Evolutionary conservation across 2,329 filamentous ascomycete genomes (phyloP), one percentile per base, ranked within the genome.

Genomic region (Alternaria arbusti): DNA sequence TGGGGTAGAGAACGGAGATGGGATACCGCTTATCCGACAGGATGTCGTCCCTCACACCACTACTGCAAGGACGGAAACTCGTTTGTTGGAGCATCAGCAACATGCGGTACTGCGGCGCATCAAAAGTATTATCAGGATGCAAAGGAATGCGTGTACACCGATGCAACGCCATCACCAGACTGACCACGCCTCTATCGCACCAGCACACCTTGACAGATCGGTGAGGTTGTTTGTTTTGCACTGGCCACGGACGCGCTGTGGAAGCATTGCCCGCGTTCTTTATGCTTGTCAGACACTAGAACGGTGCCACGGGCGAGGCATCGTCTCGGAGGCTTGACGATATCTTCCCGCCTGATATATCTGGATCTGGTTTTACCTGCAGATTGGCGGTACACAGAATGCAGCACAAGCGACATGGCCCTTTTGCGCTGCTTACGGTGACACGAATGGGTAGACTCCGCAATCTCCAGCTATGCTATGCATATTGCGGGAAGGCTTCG

Each of bases 21-120:
- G 63, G 66, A 59, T 61, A 67, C 64, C 66, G 47, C 67, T 65
- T 64, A 65, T 67, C 70, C 67, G 65, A 65, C 60, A 56, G 51
- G 20, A 55, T 62, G 58, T 66, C 46, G 64, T 67, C 54, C 65
- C 61, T 66, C 66, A 61, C 28, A 56, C 49, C 50, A 54, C 70
- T 68, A 63, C 68, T 74, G 73, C 73, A 71, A 66, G 63, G 61
- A 66, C 68, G 65, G 68, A 69, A 40, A 64, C 68, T 69, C 65
- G 64, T 70, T 70, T 66, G 70, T 36, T 52, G 49, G 36, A 64
- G 59, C 63, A 57, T 57, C 49, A 62, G 59, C 36, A 64, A 23
- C 7, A 67, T 75, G 69, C 67, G 62, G 58, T 64, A 62, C 63
- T 52, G 61, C 62, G 69, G 71, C 72, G 67, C 65, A 49, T 43